Percentiles rank a stretch among this genome's conserved stretches.
Conservation (phyloP, 2,329 filamentous ascomycete genomes). For the Sporothrix mexicana region DNA sequence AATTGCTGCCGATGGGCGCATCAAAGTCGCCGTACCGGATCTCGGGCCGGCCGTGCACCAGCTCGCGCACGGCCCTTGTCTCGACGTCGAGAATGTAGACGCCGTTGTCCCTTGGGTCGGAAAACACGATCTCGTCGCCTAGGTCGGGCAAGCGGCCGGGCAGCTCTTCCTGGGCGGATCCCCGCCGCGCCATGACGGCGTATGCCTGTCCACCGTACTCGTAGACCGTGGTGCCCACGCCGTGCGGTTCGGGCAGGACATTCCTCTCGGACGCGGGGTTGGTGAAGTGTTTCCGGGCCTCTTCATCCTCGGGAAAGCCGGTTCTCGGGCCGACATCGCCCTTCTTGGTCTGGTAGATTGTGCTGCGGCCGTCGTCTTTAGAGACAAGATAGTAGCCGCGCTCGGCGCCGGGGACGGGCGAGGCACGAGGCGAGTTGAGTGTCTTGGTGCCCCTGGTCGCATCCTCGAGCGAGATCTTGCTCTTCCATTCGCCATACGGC, state of each 20-base stretch:
- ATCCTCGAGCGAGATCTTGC: constrained; percentile 48
- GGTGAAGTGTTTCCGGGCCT: neutral
- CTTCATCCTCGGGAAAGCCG: constrained; percentile 36
- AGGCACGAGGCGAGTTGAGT: constrained; percentile 45
- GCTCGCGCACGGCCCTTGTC: constrained; percentile 43
- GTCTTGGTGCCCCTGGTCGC: constrained; percentile 46
- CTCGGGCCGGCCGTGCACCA: constrained; percentile 44
- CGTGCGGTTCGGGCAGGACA: constrained; percentile 52
- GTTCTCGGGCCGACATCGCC: constrained; percentile 43
- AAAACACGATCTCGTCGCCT: constrained; percentile 50
- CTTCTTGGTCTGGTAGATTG: constrained; percentile 46
- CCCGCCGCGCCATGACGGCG: constrained; percentile 50
- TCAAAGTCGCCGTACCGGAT: constrained; percentile 56
- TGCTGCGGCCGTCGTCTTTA: constrained; percentile 49
- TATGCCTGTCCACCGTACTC: constrained; percentile 59
- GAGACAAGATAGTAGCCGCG: constrained; percentile 50
- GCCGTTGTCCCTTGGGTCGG: constrained; percentile 50
- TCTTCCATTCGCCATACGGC: constrained; percentile 50
- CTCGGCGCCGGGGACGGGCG: constrained; percentile 42
- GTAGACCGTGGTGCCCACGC: constrained; percentile 55
- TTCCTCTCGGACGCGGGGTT: constrained; percentile 39
- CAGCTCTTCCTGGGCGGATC: neutral
- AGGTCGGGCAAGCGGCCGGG: no score
- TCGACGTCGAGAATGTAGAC: constrained; percentile 52
- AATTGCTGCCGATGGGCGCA: constrained; percentile 39